phyloP scores from a whole-genome alignment of 139 green algal genomes.

The Klebsormidium nitens region DNA sequence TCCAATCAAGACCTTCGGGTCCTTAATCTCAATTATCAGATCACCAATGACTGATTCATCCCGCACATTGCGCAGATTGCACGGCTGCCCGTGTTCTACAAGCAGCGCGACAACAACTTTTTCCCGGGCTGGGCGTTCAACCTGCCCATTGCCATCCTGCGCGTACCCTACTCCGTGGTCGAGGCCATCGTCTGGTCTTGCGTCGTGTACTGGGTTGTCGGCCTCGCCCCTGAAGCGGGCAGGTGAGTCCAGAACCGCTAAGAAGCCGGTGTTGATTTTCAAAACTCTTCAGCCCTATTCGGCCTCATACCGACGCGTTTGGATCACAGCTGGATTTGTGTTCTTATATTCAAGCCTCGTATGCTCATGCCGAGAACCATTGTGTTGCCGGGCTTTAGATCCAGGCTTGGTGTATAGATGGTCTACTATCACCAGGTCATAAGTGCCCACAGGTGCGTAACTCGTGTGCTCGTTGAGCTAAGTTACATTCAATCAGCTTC shows the following conservation, averaged over 20 bases:
- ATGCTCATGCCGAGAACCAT: not conserved
- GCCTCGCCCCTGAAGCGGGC: not conserved
- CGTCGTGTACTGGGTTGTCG: not conserved
- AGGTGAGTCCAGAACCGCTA: not conserved
- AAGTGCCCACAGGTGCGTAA: too few relatives aligned
- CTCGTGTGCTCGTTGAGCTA: too few relatives aligned
- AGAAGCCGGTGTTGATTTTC: not conserved
- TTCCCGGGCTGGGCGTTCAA: slow-evolving; percentile 50
- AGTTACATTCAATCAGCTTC: too few relatives aligned
- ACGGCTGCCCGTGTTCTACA: slow-evolving; percentile 57
- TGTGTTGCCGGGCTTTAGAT: not conserved
- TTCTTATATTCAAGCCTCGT: not conserved
- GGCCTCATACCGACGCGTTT: not conserved
- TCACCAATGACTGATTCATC: too few relatives aligned
- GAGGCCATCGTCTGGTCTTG: slow-evolving; percentile 37
- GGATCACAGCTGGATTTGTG: not conserved
- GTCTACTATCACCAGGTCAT: too few relatives aligned
- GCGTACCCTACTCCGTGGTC: slow-evolving; percentile 51
- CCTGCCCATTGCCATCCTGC: slow-evolving; percentile 35
- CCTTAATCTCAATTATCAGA: too few relatives aligned
- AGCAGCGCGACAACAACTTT: slow-evolving; percentile 65
- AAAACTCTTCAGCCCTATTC: not conserved
- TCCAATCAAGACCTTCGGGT: too few relatives aligned
- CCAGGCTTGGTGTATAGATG: too few relatives aligned
- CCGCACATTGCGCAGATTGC: not conserved